These are phyloP conservation scores for Fusarium camptoceras DNA, from an alignment of 2,329 filamentous ascomycete species.

Conservation along the genomic window DNA sequence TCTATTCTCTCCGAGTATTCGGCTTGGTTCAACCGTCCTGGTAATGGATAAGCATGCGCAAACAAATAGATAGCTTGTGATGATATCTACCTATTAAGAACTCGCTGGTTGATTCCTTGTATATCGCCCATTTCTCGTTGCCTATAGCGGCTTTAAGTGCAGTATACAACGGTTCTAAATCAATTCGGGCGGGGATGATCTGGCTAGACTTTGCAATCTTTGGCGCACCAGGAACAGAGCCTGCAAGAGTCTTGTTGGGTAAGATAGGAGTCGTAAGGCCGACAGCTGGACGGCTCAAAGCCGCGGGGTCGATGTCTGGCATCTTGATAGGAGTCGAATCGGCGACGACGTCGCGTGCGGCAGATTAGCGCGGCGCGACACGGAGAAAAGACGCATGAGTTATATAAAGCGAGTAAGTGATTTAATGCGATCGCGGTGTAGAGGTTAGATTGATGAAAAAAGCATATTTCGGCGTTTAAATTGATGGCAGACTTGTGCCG, in stretches of 20 bases:
- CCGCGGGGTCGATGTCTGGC: slow-evolving; percentile 78
- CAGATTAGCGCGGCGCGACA: slow-evolving; percentile 59
- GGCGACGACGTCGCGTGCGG: slow-evolving; percentile 60
- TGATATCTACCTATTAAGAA: slow-evolving; percentile 68
- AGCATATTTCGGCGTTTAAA: slow-evolving; percentile 55
- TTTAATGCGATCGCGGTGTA: slow-evolving; percentile 57
- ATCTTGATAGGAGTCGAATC: slow-evolving; percentile 56
- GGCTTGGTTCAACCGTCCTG: slow-evolving; percentile 72
- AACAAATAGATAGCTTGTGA: background rate
- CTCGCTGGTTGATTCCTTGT: slow-evolving; percentile 72
- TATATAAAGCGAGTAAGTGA: slow-evolving; percentile 53
- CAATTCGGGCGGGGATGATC: slow-evolving; percentile 73
- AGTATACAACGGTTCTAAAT: slow-evolving; percentile 73
- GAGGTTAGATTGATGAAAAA: slow-evolving; percentile 58
- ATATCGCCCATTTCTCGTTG: slow-evolving; percentile 71
- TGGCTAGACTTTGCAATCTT: slow-evolving; percentile 71
- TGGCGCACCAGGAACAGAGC: slow-evolving; percentile 60
- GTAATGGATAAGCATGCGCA: slow-evolving; percentile 47
- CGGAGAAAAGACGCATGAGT: slow-evolving; percentile 57
- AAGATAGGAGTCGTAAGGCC: slow-evolving; percentile 70
- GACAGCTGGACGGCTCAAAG: slow-evolving; percentile 71
- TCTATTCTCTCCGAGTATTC: slow-evolving; percentile 71
- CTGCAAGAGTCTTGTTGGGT: slow-evolving; percentile 67
- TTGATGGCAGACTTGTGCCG: slow-evolving; percentile 54
- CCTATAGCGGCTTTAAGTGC: slow-evolving; percentile 70